phyloP scores from a whole-genome alignment of 1,139 yeast species.

The Geotrichum phurueaensis region DNA sequence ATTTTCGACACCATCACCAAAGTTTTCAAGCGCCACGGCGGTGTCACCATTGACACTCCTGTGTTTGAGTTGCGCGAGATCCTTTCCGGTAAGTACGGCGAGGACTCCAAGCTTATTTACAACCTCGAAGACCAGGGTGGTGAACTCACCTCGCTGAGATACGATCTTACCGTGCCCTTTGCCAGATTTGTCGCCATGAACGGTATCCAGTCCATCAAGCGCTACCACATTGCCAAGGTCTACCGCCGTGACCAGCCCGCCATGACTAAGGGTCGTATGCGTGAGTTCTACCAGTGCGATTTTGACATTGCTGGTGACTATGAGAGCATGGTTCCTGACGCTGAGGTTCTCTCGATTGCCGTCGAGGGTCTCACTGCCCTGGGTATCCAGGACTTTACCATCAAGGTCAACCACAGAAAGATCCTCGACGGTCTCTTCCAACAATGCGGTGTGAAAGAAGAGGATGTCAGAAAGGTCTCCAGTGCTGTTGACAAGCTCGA shows the following conservation, averaged over 20 bases:
- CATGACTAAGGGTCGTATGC: conserved; percentile 98
- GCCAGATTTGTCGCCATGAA: conserved; percentile 96
- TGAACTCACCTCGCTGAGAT: conserved; percentile 87
- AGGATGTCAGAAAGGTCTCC: conserved; percentile 87
- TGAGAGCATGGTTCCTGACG: conserved; percentile 93
- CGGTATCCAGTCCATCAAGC: conserved; percentile 78
- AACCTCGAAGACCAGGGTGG: conserved; percentile 98
- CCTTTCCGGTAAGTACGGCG: conserved; percentile 94
- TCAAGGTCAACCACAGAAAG: conserved; percentile 91
- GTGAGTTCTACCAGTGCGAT: conserved; percentile 98
- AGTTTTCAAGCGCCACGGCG: conserved; percentile 88
- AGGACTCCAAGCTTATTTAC: conserved; percentile 91
- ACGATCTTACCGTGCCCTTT: conserved; percentile 95
- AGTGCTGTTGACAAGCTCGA: conserved; percentile 96
- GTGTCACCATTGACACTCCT: conserved; percentile 95
- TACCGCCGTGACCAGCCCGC: conserved; percentile 99
- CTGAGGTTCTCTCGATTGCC: conserved; percentile 73
- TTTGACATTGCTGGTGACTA: conserved; percentile 90
- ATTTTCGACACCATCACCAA: conserved; percentile 65
- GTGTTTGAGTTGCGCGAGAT: conserved; percentile 94
- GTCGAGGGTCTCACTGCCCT: conserved; percentile 79
- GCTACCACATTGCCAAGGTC: conserved; percentile 96
- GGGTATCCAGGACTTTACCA: conserved; percentile 82
- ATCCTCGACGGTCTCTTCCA: conserved; percentile 91
- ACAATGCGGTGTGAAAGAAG: conserved; percentile 90